Evolutionary conservation across 164 flowering plant species (phyloP).

Genomic region (Kalanchoe fedtschenkoi): DNA sequence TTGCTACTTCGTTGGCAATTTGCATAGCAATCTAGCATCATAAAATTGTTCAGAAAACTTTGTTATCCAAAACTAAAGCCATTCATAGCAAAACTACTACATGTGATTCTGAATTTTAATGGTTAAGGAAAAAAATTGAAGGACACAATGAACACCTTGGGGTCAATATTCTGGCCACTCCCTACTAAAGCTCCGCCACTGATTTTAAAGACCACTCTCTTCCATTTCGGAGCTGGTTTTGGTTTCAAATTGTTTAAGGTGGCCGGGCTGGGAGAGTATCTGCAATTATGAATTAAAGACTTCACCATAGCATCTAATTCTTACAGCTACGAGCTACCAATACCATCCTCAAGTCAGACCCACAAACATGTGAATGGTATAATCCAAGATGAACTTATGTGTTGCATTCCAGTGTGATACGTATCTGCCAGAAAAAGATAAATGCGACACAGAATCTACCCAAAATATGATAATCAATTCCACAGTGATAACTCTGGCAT

Average conservation of each 20-base stretch:
- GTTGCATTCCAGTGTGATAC: too few species aligned
- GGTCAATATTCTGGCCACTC: slow-evolving; percentile 61
- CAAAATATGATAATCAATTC: too few species aligned
- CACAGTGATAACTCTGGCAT: too few species aligned
- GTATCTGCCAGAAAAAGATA: too few species aligned
- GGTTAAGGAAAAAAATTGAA: neutral
- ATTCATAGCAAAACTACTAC: too few species aligned
- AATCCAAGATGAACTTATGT: neutral
- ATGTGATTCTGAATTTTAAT: neutral
- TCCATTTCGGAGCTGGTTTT: slow-evolving; percentile 64
- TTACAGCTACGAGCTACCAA: slow-evolving; percentile 1
- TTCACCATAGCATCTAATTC: neutral
- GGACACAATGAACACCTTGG: slow-evolving; percentile 42
- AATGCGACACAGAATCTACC: too few species aligned
- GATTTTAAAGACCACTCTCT: slow-evolving; percentile 80
- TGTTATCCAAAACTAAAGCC: neutral
- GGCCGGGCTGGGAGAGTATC: slow-evolving; percentile 37
- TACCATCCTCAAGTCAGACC: neutral
- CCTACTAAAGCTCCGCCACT: slow-evolving; percentile 86
- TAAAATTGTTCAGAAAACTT: slow-evolving; percentile 12
- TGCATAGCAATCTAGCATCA: slow-evolving; percentile 54
- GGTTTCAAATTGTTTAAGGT: slow-evolving; percentile 38
- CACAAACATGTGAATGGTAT: neutral
- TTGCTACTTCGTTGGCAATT: slow-evolving; percentile 80
- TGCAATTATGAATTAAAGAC: slow-evolving; percentile 15